Evolutionary conservation across 2,329 filamentous ascomycete genomes (phyloP), one percentile per base, ranked within the genome.

Genomic region (Simplicillium sp.): DNA sequence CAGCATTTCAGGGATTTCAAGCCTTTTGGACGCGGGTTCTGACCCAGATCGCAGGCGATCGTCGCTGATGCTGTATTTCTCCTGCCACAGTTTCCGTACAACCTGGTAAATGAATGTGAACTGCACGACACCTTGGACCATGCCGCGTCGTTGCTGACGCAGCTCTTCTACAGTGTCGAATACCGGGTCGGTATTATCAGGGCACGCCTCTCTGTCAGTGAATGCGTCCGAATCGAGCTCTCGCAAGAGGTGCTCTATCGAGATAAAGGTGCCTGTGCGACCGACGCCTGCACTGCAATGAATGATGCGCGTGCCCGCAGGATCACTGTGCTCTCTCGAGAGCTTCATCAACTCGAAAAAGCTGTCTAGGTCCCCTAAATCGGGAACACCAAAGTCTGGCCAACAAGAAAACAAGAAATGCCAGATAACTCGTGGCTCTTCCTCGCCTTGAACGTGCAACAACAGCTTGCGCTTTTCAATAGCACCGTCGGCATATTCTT

Each of bases 281-380:
- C 92, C 92, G 12, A 98, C 90, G 32, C 92, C 92, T 7, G 92
- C 92, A 55, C 87, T 94, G 66, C 85, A 89, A 61, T 89, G 84
- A 11, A 88, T 75, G 44, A 97, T 81, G 41, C 90, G 81, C 4
- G 90, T 86, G 52, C 68, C 65, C 7, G 65, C 64, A 1, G 66
- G 63, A 29, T 73, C 75, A 56, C 73, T 75, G 48, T 62, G 58
- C 46, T 75, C 66, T 16, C 74, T 70, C 2, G 83, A 86, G 3
- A 87, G 68, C 8, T 70, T 67, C 69, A 89, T 80, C 7, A 89
- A 69, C 28, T 77, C 71, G 42, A 87, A 71, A 55, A 90, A 79
- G 46, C 77, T 79, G 18, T 70, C 71, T 25, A 84, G 67, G 51
- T 88, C 81, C 5, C 78, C 71, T 15, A 80, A 67, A 36, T 75